Evolutionary conservation across 768 basidiomycete species (phyloP).

Genomic region (Phanerochaete sordida): DNA sequence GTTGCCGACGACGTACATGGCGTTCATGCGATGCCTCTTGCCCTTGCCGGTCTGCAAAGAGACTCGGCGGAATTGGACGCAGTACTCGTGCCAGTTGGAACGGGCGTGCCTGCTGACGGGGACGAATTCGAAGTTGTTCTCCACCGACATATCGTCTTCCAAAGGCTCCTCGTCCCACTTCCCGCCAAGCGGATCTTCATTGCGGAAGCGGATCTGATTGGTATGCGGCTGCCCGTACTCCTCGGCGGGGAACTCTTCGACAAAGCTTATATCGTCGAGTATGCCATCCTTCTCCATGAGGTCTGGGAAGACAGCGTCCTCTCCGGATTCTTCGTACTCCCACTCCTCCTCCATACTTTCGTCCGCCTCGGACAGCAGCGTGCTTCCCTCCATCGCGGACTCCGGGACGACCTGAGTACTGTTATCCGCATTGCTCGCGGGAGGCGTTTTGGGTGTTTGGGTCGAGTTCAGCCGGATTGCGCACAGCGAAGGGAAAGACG

Average conservation of each 20-base stretch:
- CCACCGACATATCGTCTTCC: not conserved
- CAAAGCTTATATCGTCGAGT: slow-evolving; percentile 56
- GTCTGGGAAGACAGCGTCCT: slow-evolving; percentile 45
- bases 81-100: slow-evolving; percentile 39
- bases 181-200: slow-evolving; percentile 21
- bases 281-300: slow-evolving; percentile 61
- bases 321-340: not conserved
- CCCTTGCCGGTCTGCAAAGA: slow-evolving; percentile 94
- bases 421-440: too few relatives aligned
- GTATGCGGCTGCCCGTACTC: slow-evolving; percentile 44
- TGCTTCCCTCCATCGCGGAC: slow-evolving; percentile 4
- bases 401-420: too few relatives aligned
- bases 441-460: not conserved
- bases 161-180: slow-evolving; percentile 8
- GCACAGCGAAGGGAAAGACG: not conserved
- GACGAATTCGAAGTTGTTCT: slow-evolving; percentile 22
- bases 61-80: slow-evolving; percentile 43
- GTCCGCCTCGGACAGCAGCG: not conserved
- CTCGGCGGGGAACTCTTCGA: slow-evolving; percentile 48
- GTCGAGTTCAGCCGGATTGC: not conserved
- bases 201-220: slow-evolving; percentile 64
- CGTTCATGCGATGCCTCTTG: slow-evolving; percentile 63
- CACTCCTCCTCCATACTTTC: not conserved
- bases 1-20: slow-evolving; percentile 74
- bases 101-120: slow-evolving; percentile 24